Base-by-base conservation (phyloP, 2,329 filamentous ascomycete species). In the Thelonectria olida region DNA sequence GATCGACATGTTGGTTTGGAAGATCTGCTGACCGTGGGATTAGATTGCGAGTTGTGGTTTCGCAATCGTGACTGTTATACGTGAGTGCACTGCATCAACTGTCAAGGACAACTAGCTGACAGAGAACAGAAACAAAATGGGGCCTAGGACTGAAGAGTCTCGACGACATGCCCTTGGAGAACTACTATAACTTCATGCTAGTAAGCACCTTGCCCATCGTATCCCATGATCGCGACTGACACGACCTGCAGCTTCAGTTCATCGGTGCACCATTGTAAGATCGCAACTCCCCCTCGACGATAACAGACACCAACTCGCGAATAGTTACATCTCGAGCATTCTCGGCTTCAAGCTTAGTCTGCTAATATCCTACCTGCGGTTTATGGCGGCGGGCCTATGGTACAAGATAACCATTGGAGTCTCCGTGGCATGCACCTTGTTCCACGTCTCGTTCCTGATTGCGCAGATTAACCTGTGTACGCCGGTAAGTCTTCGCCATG, bases 341-440 rank as follows among this genome's bases (percentile, higher is more conserved):
- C 73, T 82, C 3, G 78, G 77, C 2, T 84, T 84, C 69, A 84
- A 84, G 56, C 70, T 82, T 19, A 75, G 81, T 28, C 68, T 84
- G 2, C 67, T 84, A 4, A 72, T 81, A 2, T 79, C 79, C 1
- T 80, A 82, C 17, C 71, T 83, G 1, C 79, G 82, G 1, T 81
- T 84, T 13, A 77, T 82, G 4, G 76, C 80, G 2, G 72, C 73
- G 0, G 38, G 54, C 3, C 80, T 80, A 42, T 74, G 75, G 61
- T 56, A 58, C 23, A 66, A 69, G 6, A 54, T 67, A 1, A 76
- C 79, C 0, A 70, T 79, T 8, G 64, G 58, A 7, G 71, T 80
- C n/a, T 75, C 78, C 2, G 65, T 75, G 0, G 65, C 75, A 2
- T 76, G 75, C 20, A 72, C 74, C 0, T 41, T 78, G 12, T 81